phyloP scores from a whole-genome alignment of 108 stramenopile species.

The Schizochytrium sp. region DNA sequence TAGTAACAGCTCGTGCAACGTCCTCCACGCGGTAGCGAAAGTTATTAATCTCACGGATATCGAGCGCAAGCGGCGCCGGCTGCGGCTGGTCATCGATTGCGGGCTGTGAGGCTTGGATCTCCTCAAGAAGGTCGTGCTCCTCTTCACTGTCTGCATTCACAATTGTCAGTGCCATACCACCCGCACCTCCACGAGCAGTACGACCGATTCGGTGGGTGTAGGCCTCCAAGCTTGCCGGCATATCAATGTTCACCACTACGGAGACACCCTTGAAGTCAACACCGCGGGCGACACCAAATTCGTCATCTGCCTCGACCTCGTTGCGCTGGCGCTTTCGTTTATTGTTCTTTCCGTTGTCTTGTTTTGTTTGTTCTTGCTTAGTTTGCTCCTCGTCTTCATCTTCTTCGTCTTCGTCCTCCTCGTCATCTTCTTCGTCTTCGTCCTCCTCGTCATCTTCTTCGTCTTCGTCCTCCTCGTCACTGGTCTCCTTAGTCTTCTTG shows the following conservation, averaged over 20 bases:
- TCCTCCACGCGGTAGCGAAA: conserved; percentile 98
- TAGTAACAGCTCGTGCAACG: conserved; percentile 88
- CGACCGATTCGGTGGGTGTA: conserved; percentile 98
- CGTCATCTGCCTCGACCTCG: conserved; percentile 58
- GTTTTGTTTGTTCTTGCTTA: conserved; percentile 71
- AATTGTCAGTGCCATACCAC: conserved; percentile 92
- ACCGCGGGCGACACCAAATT: conserved; percentile 94
- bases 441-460: conserved; percentile 63
- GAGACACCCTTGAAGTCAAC: conserved; percentile 94
- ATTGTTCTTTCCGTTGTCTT: conserved; percentile 7
- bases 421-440: conserved; percentile 61
- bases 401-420: conserved; percentile 63
- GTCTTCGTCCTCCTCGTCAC: conserved; percentile 71
- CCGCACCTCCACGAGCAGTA: conserved; percentile 93
- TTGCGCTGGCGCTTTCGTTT: conserved; percentile 23
- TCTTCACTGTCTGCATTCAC: conserved; percentile 73
- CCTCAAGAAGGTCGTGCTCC: conserved; percentile 45
- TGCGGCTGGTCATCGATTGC: conserved; percentile 75
- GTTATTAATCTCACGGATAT: conserved; percentile 90
- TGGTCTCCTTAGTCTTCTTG: conserved; percentile 68
- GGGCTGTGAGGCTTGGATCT: conserved; percentile 4
- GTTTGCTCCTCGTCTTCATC: conserved; percentile 56
- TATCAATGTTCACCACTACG: conserved; percentile 96
- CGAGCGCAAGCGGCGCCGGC: conserved; percentile 93
- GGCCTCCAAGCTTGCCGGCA: conserved; percentile 86